Base-by-base conservation (phyloP, 768 basidiomycete genomes). In the Heimioporus sp. region DNA sequence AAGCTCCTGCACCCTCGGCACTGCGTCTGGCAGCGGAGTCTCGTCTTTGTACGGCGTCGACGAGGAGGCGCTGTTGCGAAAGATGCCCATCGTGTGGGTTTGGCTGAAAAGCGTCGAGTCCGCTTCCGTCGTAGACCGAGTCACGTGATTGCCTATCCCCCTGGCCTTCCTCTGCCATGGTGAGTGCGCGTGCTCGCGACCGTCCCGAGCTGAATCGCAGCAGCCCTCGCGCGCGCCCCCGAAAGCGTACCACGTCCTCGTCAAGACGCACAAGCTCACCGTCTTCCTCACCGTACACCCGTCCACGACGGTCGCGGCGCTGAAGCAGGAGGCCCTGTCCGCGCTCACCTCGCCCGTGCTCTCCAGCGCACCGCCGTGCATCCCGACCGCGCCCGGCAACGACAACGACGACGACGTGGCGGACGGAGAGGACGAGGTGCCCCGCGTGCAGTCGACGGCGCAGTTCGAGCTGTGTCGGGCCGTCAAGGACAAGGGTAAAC, bases 1-100 rank as follows among this genome's bases (percentile, higher is more conserved):
- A 41, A 99, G 72, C 72, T 99, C 97, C 54, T 82, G 77, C 35
- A 98, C 91, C 64, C 83, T 85, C 32, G 95, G 93, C 16, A 86
- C 58, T 54, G 80, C 66, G 31, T 74, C 73, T 0, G 89, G 86
- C 53, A 86, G 77, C 2, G 87, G 85, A 4, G 86, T 80, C 0
- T 80, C 79, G 48, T 90, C 85, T 41, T 76, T 77, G 70, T 81
- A 85, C 20, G 80, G 79, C 56, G 73, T 71, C 37, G 70, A 67
- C 16, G 78, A 67, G 52, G 74, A 68, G 46, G 78, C 70, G 57
- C 80, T 79, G 57, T 74, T 69, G 58, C 77, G 78, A 59, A 75
- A 79, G 39, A 75, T 69, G 67, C 74, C 80, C 80, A 85, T 85
- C 57, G 73, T n/a, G n/a, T n/a, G n/a, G n/a, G 75, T 11, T 16